Base-by-base conservation (phyloP, 495 filamentous ascomycete genomes). In the Aspergillus avenaceus region DNA sequence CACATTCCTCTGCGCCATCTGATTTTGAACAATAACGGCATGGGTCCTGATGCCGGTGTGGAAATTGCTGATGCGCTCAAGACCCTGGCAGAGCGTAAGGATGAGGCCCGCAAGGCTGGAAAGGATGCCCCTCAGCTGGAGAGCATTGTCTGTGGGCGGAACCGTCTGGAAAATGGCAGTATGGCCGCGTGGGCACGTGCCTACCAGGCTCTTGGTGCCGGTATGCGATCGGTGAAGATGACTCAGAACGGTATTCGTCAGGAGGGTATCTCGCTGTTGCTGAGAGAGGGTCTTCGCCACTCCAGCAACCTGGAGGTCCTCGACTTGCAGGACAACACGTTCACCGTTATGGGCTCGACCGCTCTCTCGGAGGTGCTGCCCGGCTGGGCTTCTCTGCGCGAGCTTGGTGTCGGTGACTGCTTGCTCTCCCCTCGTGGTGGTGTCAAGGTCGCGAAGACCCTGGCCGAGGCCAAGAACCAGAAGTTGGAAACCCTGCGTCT, bases 251-350 rank as follows among this genome's bases (percentile, higher is more conserved):
- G 95, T 41, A 98, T 98, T 53, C 81, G 93, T 26, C 89, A 92
- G 62, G 90, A 97, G 70, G 93, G 93, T 50, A 90, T 96, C 58
- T 81, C 82, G 45, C 72, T 81, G 53, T 69, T 98, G 40, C 62
- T 98, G 41, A 81, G 78, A 50, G 75, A 90, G 40, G 93, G 93
- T 52, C 75, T 98, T 32, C 73, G 78, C 44, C 77, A 85, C 53
- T 79, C 86, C 26, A 73, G 62, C 18, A 70, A 71, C 27, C 75
- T 98, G 28, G 67, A 82, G 64, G 77, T 88, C 36, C 65, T 97
- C 28, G 93, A 98, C 77, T 69, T 98, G 56, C 91, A 98, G 71
- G 93, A 98, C 64, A 98, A 98, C 69, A 97, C 93, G 9, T 97
- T 97, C 62, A 97, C 95, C 7, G 55, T 83, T 27, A 71, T 77